Base-by-base conservation (phyloP, 1,139 yeast genomes). In the Lodderomyces theae region DNA sequence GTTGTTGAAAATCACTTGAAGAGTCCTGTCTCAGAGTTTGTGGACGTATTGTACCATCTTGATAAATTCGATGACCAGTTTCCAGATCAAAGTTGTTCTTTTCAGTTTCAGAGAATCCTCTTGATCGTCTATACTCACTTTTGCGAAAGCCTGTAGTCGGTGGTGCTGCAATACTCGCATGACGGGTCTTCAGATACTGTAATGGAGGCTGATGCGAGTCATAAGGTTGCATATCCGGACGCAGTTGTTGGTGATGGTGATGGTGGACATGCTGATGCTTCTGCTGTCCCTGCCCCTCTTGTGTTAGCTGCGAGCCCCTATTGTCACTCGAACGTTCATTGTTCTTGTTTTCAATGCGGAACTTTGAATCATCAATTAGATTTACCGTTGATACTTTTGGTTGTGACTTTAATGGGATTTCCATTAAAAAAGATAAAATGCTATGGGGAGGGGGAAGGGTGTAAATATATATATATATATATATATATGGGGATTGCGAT, bases 51-150 rank as follows among this genome's bases (percentile, higher is more conserved):
- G 62, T 61, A 19, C 75, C 78, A 52, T 75, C 81, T 49, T 73
- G 76, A 48, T 53, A 72, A 42, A 74, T 56, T 39, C 80, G 54
- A 46, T 72, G 74, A 10, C 81, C 81, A 4, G 77, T 72, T 38
- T 69, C 68, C 47, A 59, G 63, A 51, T 76, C 78, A 53, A 76
- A 79, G 47, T 77, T 75, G 38, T 71, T 69, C 42, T 71, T 69
- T 49, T 79, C 83, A 10, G 74, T 70, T 45, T 78, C 84, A 3
- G 84, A 78, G 51, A 73, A 78, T 0, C 79, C 74, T 46, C 81
- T 63, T 2, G 74, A 60, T 37, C 74, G 52, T 44, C 30, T 22
- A 12, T 8, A 22, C 19, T 37, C 35, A 16, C 31, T 28, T 28
- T 28, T 28, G 18, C 18, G 18, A 11, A 28, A 28, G n/a, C 18